These are phyloP conservation scores for Elsinoe ampelina DNA, from an alignment of 2,329 filamentous ascomycete genomes.

Conservation along the genomic window DNA sequence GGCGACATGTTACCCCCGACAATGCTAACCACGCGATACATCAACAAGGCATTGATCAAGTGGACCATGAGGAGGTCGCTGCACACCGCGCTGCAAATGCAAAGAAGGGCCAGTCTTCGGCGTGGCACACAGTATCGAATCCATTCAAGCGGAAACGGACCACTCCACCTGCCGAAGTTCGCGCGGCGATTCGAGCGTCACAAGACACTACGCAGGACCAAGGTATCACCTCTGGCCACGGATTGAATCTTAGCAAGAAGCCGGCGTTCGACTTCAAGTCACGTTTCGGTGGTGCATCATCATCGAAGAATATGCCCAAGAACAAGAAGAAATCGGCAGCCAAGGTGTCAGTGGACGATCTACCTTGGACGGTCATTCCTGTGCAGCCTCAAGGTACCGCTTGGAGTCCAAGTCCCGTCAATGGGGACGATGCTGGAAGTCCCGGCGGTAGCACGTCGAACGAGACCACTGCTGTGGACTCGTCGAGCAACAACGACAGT, in stretches of 20 bases:
- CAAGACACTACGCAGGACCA: constrained; percentile 16
- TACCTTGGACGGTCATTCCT: constrained; percentile 53
- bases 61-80: constrained; percentile 18
- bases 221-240: neutral
- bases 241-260: neutral
- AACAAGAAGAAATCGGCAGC: constrained; percentile 29
- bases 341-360: constrained; percentile 29
- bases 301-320: constrained; percentile 19
- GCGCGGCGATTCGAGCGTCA: constrained; percentile 34
- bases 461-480: neutral
- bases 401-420: constrained; percentile 38
- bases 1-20: constrained; percentile 17
- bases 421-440: neutral
- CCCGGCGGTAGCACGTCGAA: neutral
- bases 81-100: constrained; percentile 22
- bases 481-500: neutral
- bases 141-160: constrained; percentile 50
- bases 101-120: constrained; percentile 16
- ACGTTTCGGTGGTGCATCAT: neutral
- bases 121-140: constrained; percentile 46
- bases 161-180: constrained; percentile 51
- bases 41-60: constrained; percentile 21
- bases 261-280: neutral
- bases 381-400: constrained; percentile 44
- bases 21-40: constrained; percentile 3